phyloP scores from a whole-genome alignment of 305 asterid genomes.

The Solanum aculeatissimum region DNA sequence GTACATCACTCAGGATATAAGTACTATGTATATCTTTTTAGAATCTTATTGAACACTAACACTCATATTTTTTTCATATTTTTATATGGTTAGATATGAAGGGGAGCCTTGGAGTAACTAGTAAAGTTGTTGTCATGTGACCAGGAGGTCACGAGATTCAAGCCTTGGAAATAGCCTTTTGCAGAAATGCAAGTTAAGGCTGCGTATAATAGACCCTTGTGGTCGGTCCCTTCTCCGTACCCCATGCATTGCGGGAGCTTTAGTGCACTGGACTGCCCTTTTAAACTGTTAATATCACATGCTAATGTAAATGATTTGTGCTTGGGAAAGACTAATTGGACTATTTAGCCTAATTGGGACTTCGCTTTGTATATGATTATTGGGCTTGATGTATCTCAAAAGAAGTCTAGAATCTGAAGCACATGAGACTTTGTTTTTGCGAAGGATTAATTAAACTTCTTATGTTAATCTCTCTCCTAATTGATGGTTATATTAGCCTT shows the following conservation, averaged over 20 bases:
- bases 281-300: neutral
- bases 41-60: neutral
- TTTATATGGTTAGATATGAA: too few relatives aligned
- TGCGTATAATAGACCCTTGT: too few relatives aligned
- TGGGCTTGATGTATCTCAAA: neutral
- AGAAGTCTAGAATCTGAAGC: neutral
- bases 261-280: too few relatives aligned
- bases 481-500: neutral
- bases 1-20: neutral
- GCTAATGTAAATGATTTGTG: neutral
- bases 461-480: neutral
- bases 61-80: too few relatives aligned
- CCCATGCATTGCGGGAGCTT: too few relatives aligned
- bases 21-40: neutral
- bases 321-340: neutral
- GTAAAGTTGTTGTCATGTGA: too few relatives aligned
- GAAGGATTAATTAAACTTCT: neutral
- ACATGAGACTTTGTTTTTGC: neutral
- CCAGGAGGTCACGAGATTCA: too few relatives aligned
- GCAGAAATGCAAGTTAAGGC: too few relatives aligned
- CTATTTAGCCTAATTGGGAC: neutral
- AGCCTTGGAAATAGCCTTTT: too few relatives aligned
- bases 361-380: neutral
- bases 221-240: too few relatives aligned
- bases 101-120: too few relatives aligned